Percentiles rank a stretch among this genome's conserved stretches.
Conservation (phyloP, 1,284 basidiomycete species). For the Pholiota adiposa region DNA sequence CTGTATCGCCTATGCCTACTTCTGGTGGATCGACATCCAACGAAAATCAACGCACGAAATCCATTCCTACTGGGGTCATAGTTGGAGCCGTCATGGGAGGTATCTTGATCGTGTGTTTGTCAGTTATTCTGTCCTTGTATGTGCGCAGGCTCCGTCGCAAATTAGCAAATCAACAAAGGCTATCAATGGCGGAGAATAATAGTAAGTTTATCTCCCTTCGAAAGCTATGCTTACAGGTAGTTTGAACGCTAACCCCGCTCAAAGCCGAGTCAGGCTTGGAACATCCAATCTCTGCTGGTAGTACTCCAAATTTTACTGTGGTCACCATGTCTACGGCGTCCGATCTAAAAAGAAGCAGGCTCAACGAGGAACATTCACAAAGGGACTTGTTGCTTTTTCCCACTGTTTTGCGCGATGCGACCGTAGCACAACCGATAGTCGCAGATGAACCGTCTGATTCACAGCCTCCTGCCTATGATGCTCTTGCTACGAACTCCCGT, state of each 20-base stretch:
- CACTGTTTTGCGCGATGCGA: too few species aligned
- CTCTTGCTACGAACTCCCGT: not conserved
- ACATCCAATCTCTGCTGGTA: too few species aligned
- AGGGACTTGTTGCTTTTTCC: not conserved
- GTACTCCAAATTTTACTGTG: too few species aligned
- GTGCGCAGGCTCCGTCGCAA: not conserved
- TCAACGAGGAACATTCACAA: not conserved
- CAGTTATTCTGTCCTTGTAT: constrained; percentile 5
- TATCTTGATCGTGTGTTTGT: constrained; percentile 4
- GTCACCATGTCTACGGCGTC: too few species aligned
- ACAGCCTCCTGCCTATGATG: constrained; percentile 6
- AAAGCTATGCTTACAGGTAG: too few species aligned
- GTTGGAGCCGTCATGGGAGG: constrained; percentile 20
- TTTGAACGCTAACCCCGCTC: too few species aligned
- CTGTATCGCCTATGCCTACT: not conserved
- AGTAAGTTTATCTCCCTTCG: too few species aligned
- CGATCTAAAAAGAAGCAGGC: too few species aligned
- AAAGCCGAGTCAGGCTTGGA: too few species aligned
- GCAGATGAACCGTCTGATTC: not conserved
- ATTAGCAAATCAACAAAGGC: not conserved
- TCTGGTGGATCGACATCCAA: not conserved
- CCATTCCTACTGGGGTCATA: constrained; percentile 15
- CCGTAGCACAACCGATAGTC: not conserved
- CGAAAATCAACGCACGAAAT: not conserved
- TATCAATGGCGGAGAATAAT: not conserved